phyloP scores from a whole-genome alignment of 2,329 filamentous ascomycete species.

The Colletotrichum noveboracense region DNA sequence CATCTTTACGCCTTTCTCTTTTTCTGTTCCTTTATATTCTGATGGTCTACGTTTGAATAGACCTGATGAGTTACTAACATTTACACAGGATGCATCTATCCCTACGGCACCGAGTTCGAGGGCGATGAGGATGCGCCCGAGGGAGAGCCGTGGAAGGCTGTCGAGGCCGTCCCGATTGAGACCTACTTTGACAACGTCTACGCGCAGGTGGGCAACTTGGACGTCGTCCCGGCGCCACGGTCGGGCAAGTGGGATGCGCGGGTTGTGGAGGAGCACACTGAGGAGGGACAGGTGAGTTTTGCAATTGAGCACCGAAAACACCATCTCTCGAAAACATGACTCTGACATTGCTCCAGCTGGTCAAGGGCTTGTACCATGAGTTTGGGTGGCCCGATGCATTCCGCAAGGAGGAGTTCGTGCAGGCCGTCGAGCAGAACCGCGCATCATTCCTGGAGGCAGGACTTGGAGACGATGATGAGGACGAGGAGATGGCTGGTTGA shows the following conservation, averaged over 20 bases:
- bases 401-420: slow-evolving; percentile 12
- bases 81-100: slow-evolving; percentile 7
- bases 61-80: not conserved
- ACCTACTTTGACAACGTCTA: slow-evolving; percentile 14
- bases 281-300: slow-evolving; percentile 15
- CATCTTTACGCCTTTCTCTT: no score
- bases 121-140: not conserved
- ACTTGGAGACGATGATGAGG: slow-evolving; percentile 9
- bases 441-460: slow-evolving; percentile 4
- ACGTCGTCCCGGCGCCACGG: slow-evolving; percentile 16
- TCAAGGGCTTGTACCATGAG: slow-evolving; percentile 2
- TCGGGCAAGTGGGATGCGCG: slow-evolving; percentile 17
- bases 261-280: slow-evolving; percentile 10
- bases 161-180: slow-evolving; percentile 2
- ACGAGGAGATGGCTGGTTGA: slow-evolving; percentile 14
- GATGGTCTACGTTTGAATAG: not conserved
- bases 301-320: not conserved
- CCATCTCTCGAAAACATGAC: not conserved
- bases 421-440: slow-evolving; percentile 9
- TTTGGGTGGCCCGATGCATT: slow-evolving; percentile 13
- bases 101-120: slow-evolving; percentile 15
- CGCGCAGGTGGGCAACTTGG: slow-evolving; percentile 10
- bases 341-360: not conserved
- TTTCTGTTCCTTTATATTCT: not conserved
- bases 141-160: slow-evolving; percentile 13